Evolutionary conservation across 1,284 basidiomycete genomes (phyloP).

Genomic region (Tetrapyrgos nigripes): DNA sequence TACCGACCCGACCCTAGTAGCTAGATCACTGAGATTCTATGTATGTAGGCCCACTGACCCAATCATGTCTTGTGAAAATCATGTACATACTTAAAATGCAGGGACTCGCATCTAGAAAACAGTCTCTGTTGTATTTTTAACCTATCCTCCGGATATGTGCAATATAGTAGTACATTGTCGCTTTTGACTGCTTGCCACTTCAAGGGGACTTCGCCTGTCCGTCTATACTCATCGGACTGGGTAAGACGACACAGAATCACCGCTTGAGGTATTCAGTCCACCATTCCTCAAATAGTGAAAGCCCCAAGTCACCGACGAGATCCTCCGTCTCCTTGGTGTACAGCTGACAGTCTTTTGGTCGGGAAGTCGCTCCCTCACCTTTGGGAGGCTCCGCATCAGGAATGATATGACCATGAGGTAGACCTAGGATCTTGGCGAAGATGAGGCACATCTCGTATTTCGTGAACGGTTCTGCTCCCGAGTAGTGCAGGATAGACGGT

Average conservation of each 20-base stretch:
- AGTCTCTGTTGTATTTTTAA: too few species aligned
- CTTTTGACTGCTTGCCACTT: neutral
- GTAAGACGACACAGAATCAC: neutral
- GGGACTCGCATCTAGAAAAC: too few species aligned
- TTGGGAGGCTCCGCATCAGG: slow-evolving; percentile 70
- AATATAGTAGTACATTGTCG: neutral
- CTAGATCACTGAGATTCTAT: too few species aligned
- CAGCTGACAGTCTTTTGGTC: slow-evolving; percentile 77
- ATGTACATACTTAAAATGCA: too few species aligned
- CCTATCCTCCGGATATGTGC: too few species aligned
- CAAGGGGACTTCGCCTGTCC: neutral
- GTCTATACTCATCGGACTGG: neutral
- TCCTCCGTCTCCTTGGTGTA: slow-evolving; percentile 72
- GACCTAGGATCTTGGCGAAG: slow-evolving; percentile 69
- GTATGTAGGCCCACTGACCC: too few species aligned
- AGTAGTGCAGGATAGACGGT: slow-evolving; percentile 79
- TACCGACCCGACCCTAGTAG: too few species aligned
- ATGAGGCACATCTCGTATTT: slow-evolving; percentile 87
- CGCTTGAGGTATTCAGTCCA: slow-evolving; percentile 48
- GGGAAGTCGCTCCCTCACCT: slow-evolving; percentile 62
- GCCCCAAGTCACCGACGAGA: slow-evolving; percentile 60
- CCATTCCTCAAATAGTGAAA: slow-evolving; percentile 78
- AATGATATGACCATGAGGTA: slow-evolving; percentile 71
- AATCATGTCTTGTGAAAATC: too few species aligned
- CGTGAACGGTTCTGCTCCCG: slow-evolving; percentile 76